A percentile compares a stretch with the other conserved stretches of the same genome.
These are phyloP conservation scores for Penicillium canariense DNA, from an alignment of 495 filamentous ascomycete species.

Conservation along the genomic window DNA sequence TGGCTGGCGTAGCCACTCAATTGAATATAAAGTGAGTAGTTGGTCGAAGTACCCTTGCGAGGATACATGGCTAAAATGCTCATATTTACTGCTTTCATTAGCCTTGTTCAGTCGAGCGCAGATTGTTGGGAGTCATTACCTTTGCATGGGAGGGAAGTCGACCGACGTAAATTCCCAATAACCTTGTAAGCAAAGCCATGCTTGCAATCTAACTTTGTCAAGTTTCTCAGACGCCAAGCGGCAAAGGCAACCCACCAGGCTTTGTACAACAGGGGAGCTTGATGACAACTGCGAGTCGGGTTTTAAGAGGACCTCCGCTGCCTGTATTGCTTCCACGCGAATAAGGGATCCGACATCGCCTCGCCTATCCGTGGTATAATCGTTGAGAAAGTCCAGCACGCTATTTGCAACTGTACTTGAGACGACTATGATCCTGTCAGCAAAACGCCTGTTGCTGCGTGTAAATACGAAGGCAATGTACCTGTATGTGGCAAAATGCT, in stretches of 20 bases:
- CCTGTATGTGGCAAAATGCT: slow-evolving; percentile 46
- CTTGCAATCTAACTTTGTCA: slow-evolving; percentile 76
- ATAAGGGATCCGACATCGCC: slow-evolving; percentile 89
- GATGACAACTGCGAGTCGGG: slow-evolving; percentile 9
- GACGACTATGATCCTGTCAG: slow-evolving; percentile 21
- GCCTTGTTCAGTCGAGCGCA: background rate
- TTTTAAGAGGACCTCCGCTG: slow-evolving; percentile 41
- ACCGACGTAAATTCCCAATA: slow-evolving; percentile 36
- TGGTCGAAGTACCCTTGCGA: slow-evolving; percentile 44
- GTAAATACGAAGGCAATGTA: slow-evolving; percentile 13
- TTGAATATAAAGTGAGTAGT: slow-evolving; percentile 34
- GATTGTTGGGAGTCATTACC: slow-evolving; percentile 12
- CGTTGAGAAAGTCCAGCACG: slow-evolving; percentile 61
- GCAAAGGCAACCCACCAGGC: slow-evolving; percentile 49
- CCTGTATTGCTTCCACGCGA: slow-evolving; percentile 71
- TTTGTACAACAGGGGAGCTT: slow-evolving; percentile 23
- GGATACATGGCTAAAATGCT: slow-evolving; percentile 47
- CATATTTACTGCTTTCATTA: slow-evolving; percentile 39
- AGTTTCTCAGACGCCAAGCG: slow-evolving; percentile 82
- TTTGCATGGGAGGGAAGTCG: slow-evolving; percentile 35
- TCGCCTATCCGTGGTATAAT: slow-evolving; percentile 82
- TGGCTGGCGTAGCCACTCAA: slow-evolving; percentile 40
- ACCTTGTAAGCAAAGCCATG: slow-evolving; percentile 48
- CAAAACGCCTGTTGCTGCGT: background rate
- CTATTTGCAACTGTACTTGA: slow-evolving; percentile 25